These are phyloP conservation scores for Arachis monticola DNA, from an alignment of 331 rosid genomes.

Conservation along the genomic window DNA sequence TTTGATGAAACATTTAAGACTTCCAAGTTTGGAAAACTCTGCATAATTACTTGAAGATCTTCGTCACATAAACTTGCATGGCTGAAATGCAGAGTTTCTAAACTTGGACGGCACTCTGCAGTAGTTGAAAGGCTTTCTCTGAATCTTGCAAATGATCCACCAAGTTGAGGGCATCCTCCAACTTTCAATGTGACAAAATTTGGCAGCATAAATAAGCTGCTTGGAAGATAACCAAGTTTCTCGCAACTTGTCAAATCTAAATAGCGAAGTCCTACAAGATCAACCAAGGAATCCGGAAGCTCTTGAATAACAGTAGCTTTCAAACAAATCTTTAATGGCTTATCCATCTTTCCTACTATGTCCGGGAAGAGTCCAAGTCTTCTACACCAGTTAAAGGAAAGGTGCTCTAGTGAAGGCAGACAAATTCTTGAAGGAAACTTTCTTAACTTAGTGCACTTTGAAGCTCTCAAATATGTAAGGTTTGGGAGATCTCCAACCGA, in stretches of 20 bases:
- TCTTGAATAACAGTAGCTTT: neutral
- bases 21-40: neutral
- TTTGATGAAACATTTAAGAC: neutral
- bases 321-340: constrained; percentile 9
- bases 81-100: neutral
- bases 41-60: neutral
- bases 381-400: neutral
- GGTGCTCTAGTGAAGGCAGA: constrained; percentile 14
- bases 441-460: neutral
- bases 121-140: neutral
- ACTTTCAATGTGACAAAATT: neutral
- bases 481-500: constrained; percentile 20
- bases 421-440: neutral
- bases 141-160: neutral
- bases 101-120: neutral
- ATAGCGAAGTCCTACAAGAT: neutral
- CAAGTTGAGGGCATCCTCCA: constrained; percentile 14
- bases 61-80: neutral
- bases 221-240: neutral
- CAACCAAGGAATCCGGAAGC: neutral
- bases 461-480: neutral
- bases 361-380: constrained; percentile 19
- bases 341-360: neutral
- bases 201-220: constrained; percentile 16
- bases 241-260: neutral